Evolutionary conservation across 2,329 filamentous ascomycete genomes (phyloP).

Genomic region (Colletotrichum sp.): DNA sequence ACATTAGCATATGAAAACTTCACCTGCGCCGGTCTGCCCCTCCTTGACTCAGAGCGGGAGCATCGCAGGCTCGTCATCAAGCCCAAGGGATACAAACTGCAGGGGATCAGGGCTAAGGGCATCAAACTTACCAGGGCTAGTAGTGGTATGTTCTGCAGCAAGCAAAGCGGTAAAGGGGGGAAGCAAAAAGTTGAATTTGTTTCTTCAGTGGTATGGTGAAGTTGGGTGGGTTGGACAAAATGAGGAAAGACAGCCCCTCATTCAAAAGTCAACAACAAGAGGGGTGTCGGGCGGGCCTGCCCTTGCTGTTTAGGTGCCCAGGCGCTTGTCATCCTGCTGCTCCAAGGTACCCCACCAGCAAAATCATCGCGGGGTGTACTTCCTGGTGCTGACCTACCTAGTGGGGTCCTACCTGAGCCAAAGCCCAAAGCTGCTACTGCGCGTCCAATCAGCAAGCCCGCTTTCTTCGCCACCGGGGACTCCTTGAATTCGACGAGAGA

Average conservation of each 20-base stretch:
- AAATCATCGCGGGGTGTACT: neutral
- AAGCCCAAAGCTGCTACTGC: slow-evolving; percentile 11
- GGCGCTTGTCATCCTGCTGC: slow-evolving; percentile 5
- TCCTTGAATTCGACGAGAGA: neutral
- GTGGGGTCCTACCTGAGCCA: slow-evolving; percentile 1
- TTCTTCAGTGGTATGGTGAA: slow-evolving; percentile 18
- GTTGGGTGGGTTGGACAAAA: slow-evolving; percentile 23
- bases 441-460: slow-evolving; percentile 13
- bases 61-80: neutral
- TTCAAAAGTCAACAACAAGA: slow-evolving; percentile 24
- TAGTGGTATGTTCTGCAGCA: slow-evolving; percentile 15
- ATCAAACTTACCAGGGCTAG: slow-evolving; percentile 10
- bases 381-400: neutral
- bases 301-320: slow-evolving; percentile 20
- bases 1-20: slow-evolving; percentile 8
- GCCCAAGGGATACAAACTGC: neutral
- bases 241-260: slow-evolving; percentile 23
- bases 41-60: neutral
- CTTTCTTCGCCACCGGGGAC: slow-evolving; percentile 11
- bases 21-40: slow-evolving; percentile 16
- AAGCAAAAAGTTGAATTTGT: slow-evolving; percentile 17
- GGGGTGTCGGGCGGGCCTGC: slow-evolving; percentile 21
- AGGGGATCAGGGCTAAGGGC: neutral
- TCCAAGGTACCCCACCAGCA: neutral
- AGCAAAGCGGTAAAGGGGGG: slow-evolving; percentile 5